Base-by-base conservation (phyloP, 306 rosid genomes). In the Hippophae gyantsensis region DNA sequence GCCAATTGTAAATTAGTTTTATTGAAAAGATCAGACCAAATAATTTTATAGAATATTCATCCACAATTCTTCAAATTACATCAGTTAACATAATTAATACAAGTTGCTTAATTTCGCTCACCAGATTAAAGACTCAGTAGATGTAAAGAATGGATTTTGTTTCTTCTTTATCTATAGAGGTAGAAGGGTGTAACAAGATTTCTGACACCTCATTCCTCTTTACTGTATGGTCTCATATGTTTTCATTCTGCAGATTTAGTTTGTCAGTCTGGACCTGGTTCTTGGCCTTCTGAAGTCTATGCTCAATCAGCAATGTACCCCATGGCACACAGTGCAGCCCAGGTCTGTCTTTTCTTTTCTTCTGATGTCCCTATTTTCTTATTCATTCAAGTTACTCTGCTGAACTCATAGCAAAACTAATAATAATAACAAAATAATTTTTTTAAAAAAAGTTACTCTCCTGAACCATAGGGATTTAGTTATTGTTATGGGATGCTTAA, bases 271-370 rank as follows among this genome's bases (percentile, higher is more conserved):
- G 99, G 99, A 74, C 99, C 99, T 52, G 79, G 86, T 66, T 79
- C 93, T 32, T 93, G 99, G 99, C 89, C 99, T 70, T 85, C 97
- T 50, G 13, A 67, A 58, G 69, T 88, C 68, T 93, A 93, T 62
- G 97, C 97, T 45, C 81, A 88, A 71, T 84, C 99, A 61, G 99
- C 99, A 48, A 57, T 78, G 68, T 75, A 93, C 67, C 99, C 99
- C 45, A 93, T 93, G 99, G 99, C 97, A 75, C 86, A 89, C 63
- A 93, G 99, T 67, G 93, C 94, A 55, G 99, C 99, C 42, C 94
- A 86, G 99, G 99, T 93, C 72, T 66, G 64, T 61, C 42, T 11
- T 64, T 57, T 51, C 27, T 60, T 55, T 50, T 54, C 38, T 51
- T 23, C 9, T 18, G 49, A 5, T 26, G 54, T 42, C 38, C 38